Evolutionary conservation across 306 rosid species (phyloP).

Genomic region (Spatholobus suberectus): DNA sequence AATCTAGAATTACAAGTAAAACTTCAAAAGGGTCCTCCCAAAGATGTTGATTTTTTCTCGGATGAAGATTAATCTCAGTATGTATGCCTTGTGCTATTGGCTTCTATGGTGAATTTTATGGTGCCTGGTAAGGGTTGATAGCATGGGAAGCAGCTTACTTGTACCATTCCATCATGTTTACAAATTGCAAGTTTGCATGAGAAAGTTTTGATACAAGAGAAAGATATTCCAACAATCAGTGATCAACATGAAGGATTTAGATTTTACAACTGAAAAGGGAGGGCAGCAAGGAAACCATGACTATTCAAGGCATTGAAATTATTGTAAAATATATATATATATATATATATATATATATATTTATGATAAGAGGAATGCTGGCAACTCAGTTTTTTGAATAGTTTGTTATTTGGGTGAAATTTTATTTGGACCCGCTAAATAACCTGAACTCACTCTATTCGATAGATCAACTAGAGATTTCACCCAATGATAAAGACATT

Average conservation of each 20-base stretch:
- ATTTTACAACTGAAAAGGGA: neutral
- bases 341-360: too few species aligned
- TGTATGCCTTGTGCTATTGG: neutral
- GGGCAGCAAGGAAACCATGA: neutral
- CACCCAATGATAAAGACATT: too few species aligned
- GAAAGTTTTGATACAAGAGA: neutral
- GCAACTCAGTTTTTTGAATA: neutral
- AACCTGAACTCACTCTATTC: neutral
- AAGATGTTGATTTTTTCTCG: slow-evolving; percentile 62
- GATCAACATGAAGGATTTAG: neutral
- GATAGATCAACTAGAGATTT: too few species aligned
- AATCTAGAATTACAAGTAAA: slow-evolving; percentile 63
- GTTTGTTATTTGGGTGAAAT: neutral
- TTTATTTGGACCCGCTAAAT: neutral
- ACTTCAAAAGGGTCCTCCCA: slow-evolving; percentile 67
- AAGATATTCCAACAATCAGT: neutral
- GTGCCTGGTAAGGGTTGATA: neutral
- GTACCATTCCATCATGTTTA: slow-evolving; percentile 8
- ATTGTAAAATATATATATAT: too few species aligned
- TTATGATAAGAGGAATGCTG: neutral
- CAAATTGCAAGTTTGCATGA: neutral
- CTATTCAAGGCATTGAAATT: neutral
- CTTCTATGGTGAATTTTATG: neutral
- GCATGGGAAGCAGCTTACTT: neutral
- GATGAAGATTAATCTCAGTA: slow-evolving; percentile 45